phyloP scores from a whole-genome alignment of 164 flowering plant species.

The Vitis cinerea region DNA sequence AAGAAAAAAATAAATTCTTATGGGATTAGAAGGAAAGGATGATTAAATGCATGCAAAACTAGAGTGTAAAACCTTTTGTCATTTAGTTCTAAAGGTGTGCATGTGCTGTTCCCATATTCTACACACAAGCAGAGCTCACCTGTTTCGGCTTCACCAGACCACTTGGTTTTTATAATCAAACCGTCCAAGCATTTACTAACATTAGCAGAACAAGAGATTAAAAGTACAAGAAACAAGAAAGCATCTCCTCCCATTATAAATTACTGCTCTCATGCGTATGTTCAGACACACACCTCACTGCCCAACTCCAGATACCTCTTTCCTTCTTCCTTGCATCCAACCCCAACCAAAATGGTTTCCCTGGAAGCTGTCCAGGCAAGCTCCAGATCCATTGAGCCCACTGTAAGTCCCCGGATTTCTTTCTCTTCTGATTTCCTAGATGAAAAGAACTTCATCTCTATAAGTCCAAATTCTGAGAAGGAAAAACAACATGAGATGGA shows the following conservation, averaged over 20 bases:
- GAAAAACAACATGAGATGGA: conserved; percentile 16
- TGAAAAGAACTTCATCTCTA: conserved; percentile 58
- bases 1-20: too few species aligned
- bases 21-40: neutral
- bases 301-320: conserved; percentile 5
- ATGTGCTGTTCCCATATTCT: conserved; percentile 47
- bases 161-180: conserved; percentile 38
- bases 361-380: conserved; percentile 33
- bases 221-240: conserved; percentile 3
- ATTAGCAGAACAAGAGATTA: conserved; percentile 3
- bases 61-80: conserved; percentile 15
- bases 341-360: conserved; percentile 38
- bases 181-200: conserved; percentile 27
- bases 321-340: neutral
- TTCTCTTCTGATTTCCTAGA: conserved; percentile 73
- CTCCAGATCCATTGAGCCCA: conserved; percentile 27
- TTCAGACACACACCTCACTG: conserved; percentile 8
- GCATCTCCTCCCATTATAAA: conserved; percentile 30
- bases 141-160: conserved; percentile 59
- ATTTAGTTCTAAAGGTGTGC: conserved; percentile 32
- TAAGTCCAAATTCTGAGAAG: conserved; percentile 29
- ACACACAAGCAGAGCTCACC: conserved; percentile 34
- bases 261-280: conserved; percentile 24
- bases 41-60: neutral
- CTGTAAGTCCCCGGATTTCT: conserved; percentile 70